Evolutionary conservation across 2,329 filamentous ascomycete species (phyloP), one percentile per base, ranked within the genome.

Genomic region (Monosporascus ibericus): DNA sequence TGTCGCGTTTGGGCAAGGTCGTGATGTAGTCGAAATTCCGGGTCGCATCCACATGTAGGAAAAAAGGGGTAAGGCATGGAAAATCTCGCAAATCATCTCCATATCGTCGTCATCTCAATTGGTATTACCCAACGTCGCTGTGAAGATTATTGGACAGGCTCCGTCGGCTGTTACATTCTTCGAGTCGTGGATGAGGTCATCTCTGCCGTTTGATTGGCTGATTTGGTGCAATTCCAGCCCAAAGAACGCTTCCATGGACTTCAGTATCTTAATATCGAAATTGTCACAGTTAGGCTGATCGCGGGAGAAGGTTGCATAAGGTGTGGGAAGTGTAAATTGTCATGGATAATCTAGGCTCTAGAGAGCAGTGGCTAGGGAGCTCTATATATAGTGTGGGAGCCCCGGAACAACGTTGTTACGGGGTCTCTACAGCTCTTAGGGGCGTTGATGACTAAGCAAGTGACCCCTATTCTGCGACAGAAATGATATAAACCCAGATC

Each of bases 21-120:
- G 55, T 55, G n/a, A 57, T 38, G 42, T 55, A 55, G 44, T 57
- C 52, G 47, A 57, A 57, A 30, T 39, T 53, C 18, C 50, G 46
- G 27, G 48, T 49, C 1, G 48, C 48, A 46, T 57, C 55, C n/a
- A 57, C 34, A 39, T 57, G 52, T 5, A 57, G 18, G 8, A 57
- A 20, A 7, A 20, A 7, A 51, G 39, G 6, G 34, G 50, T 9
- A 55, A 51, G 14, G 5, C 20, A 17, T 37, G 15, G n/a, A 48
- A 48, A 18, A 55, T 44, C 6, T 42, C 25, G 36, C 24, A 18
- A 39, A 57, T 47, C 22, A 48, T 44, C 3, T 20, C 30, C 20
- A 57, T 5, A 27, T 57, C 37, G 15, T 57, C 53, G 15, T 34
- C 42, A 7, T 49, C 46, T 11, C 42, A 46, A 42, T 47, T 24